Base-by-base conservation (phyloP, 352 stramenopile genomes). In the Phytophthora kernoviae region DNA sequence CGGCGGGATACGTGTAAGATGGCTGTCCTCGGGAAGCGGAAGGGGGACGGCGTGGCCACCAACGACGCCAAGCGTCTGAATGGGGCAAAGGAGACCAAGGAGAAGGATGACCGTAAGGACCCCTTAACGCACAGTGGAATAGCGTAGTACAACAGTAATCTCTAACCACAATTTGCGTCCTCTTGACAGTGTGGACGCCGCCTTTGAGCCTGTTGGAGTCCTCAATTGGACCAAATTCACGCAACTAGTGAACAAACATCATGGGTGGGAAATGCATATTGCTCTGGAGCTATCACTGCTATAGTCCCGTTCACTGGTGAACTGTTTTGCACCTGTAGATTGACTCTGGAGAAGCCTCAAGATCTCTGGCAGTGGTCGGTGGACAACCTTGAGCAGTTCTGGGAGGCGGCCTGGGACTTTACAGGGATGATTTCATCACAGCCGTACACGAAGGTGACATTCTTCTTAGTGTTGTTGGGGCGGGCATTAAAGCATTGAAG, bases 311-410 rank as follows among this genome's bases (percentile, higher is more conserved):
- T 3, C 24, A 3, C 24, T 30, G 24, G 6, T 49, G 26, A 47
- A 1, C 14, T 34, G 34, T 30, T 24, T 34, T 22, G 12, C 14
- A 22, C 22, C 15, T 48, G 26, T 56, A 91, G 79, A 0, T 42
- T 80, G 34, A 30, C 62, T 43, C 62, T 89, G 17, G 46, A 65
- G 41, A 67, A 73, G 14, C 77, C 79, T 1, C 65, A 83, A 21
- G 73, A 81, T 45, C 68, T 91, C 21, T 91, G 82, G 82, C 54
- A 79, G 62, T 91, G 82, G 82, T 91, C 82, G 1, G 78, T 88
- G 9, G 79, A 83, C 36, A 66, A 90, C 57, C 58, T 89, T 6
- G 81, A 88, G 46, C 34, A 65, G 33, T 91, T 91, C 54, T 91
- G 82, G 82, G 78, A 73, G 50, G 43, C 24, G 58, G 58, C 61